Base-by-base conservation (phyloP, 148 eudicot genomes). In the Rhododendron henanense region DNA sequence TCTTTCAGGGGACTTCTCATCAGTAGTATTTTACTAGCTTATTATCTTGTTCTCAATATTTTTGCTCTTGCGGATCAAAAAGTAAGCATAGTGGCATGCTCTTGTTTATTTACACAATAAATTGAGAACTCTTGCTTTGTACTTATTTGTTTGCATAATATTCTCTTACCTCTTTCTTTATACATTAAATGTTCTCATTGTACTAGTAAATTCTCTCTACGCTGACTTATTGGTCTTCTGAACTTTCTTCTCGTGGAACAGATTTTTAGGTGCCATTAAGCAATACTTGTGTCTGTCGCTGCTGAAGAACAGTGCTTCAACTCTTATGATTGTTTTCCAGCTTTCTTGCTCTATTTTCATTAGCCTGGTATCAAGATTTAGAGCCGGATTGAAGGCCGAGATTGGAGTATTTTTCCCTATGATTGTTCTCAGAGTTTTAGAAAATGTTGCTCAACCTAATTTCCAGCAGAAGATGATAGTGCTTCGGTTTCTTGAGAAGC, bases 371-470 rank as follows among this genome's bases (percentile, higher is more conserved):
- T 92, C 98, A 87, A 91, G 99, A 90, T 97, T 97, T 89, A 93
- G 99, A 89, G 99, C 97, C 87, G 99, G 99, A 82, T 84, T 97
- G 89, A 97, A 97, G 92, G 99, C 99, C 81, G 99, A 97, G 92
- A 97, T 97, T 88, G 99, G 99, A 86, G 99, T 97, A 8, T 97
- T 97, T 88, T 97, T 94, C 88, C 99, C 99, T 37, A 97, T 97
- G 99, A 97, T 97, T 61, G 98, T 97, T 85, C 98, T 97, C 21
- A 92, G 99, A 89, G 99, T 97, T 59, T 85, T 97, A 83, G 99
- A 97, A 91, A 97, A 97, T 92, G 99, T 97, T 87, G 88, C 95
- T 85, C 98, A 97, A 87, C 99, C 99, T n/a, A 97, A 97, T 90
- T 94, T 93, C 86, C 99, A 95, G 95, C 99, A 97, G 91, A 97